phyloP scores from a whole-genome alignment of 2,329 filamentous ascomycete species.

The Fusarium fujikuroi region DNA sequence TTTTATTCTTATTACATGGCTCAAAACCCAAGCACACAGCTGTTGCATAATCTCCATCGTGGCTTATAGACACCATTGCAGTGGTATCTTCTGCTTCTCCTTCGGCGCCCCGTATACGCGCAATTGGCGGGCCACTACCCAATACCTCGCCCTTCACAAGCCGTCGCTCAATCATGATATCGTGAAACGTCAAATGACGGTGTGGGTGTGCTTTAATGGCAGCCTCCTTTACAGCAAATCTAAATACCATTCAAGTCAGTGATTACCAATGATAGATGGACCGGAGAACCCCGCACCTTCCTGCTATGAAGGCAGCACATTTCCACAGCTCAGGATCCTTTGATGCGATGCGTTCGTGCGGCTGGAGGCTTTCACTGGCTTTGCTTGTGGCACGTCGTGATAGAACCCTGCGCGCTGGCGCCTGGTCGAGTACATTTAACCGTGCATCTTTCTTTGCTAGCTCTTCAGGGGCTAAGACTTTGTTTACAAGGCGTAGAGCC shows the following conservation, averaged over 20 bases:
- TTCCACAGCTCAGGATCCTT: constrained; percentile 48
- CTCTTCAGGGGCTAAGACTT: constrained; percentile 57
- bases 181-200: constrained; percentile 69
- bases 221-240: constrained; percentile 80
- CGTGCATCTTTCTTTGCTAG: constrained; percentile 38
- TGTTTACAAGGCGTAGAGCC: constrained; percentile 58
- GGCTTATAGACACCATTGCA: constrained; percentile 83
- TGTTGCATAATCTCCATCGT: constrained; percentile 85
- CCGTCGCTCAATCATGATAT: constrained; percentile 61
- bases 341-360: constrained; percentile 1
- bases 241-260: constrained; percentile 40
- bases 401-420: neutral
- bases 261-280: neutral
- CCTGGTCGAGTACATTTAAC: constrained; percentile 22
- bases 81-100: constrained; percentile 56
- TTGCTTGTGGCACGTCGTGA: neutral
- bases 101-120: constrained; percentile 51
- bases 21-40: constrained; percentile 71
- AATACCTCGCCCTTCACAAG: constrained; percentile 39
- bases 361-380: neutral
- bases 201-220: constrained; percentile 75
- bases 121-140: constrained; percentile 57
- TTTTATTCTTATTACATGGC: neutral
- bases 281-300: constrained; percentile 44
- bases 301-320: constrained; percentile 50